phyloP scores from a whole-genome alignment of 805 yeast genomes.

The Wickerhamiella azymoides region DNA sequence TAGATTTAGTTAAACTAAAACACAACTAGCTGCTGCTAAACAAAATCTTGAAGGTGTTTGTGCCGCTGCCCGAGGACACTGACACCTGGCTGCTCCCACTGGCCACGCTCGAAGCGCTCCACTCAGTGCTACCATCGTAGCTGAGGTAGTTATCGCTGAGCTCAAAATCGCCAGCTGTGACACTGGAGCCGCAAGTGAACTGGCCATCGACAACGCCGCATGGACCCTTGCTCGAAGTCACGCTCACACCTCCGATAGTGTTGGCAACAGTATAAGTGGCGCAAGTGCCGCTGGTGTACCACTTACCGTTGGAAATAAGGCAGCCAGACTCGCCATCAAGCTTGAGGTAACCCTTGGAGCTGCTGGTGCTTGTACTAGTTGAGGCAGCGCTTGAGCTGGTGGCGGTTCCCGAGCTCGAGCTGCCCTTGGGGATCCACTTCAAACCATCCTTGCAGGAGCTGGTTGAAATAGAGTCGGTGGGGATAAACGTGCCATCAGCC shows the following conservation, averaged over 20 bases:
- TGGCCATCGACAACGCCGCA: conserved; percentile 36
- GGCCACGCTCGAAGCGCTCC: conserved; percentile 44
- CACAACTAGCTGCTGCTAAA: conserved; percentile 18
- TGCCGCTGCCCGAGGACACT: conserved; percentile 34
- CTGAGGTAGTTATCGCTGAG: conserved; percentile 35
- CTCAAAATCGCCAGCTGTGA: conserved; percentile 43
- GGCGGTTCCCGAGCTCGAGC: conserved; percentile 21
- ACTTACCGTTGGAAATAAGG: conserved; percentile 70
- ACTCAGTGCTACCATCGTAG: conserved; percentile 46
- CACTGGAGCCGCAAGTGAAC: conserved; percentile 25
- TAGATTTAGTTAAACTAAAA: too few species aligned
- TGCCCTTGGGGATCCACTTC: conserved; percentile 52
- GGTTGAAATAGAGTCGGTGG: conserved; percentile 37
- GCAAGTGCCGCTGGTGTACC: conserved; percentile 72
- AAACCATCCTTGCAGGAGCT: conserved; percentile 66
- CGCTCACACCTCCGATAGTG: conserved; percentile 57
- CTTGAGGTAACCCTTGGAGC: conserved; percentile 36
- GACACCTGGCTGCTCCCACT: conserved; percentile 34
- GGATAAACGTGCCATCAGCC: conserved; percentile 46
- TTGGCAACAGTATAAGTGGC: conserved; percentile 53
- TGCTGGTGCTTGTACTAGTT: conserved; percentile 37
- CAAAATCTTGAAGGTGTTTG: conserved; percentile 27
- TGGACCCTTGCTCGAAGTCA: conserved; percentile 58
- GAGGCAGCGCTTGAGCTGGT: conserved; percentile 23
- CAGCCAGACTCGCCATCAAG: conserved; percentile 50